Evolutionary conservation across 2,329 filamentous ascomycete genomes (phyloP).

Genomic region (Thyridium curvatum): DNA sequence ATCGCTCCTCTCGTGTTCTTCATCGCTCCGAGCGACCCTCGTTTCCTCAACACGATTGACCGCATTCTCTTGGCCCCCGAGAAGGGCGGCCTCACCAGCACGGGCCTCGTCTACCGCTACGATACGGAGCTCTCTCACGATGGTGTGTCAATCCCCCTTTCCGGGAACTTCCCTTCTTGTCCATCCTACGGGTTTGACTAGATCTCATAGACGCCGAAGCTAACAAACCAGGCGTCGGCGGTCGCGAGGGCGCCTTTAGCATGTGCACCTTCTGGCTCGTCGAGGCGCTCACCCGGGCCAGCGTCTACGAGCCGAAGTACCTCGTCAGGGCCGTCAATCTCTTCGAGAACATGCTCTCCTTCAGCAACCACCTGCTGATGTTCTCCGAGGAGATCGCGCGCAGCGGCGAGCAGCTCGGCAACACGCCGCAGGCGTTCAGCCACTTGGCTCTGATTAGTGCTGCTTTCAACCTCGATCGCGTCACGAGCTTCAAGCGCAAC

Average conservation of each 20-base stretch:
- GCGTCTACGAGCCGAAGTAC: conserved; percentile 59
- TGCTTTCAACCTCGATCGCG: conserved; percentile 62
- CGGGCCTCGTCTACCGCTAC: conserved; percentile 71
- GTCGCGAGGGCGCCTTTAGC: conserved; percentile 68
- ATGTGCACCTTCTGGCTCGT: conserved; percentile 85
- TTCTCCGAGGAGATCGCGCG: conserved; percentile 74
- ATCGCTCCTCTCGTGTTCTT: conserved; percentile 78
- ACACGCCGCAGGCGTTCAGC: conserved; percentile 74
- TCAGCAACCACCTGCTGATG: conserved; percentile 71
- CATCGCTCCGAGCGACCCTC: conserved; percentile 69
- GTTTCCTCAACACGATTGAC: conserved; percentile 67
- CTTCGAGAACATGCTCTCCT: conserved; percentile 73
- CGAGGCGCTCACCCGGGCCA: conserved; percentile 67
- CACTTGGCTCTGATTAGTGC: conserved; percentile 71
- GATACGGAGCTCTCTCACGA: conserved; percentile 64
- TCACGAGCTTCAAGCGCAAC: conserved; percentile 11
- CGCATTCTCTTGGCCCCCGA: conserved; percentile 66
- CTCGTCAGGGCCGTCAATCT: conserved; percentile 56
- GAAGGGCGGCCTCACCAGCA: conserved; percentile 68
- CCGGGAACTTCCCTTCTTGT: not conserved
- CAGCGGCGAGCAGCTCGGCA: conserved; percentile 70
- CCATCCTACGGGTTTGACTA: not conserved
- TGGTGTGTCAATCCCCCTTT: conserved; percentile 35
- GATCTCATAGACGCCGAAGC: not conserved
- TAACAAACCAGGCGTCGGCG: conserved; percentile 55